phyloP scores from a whole-genome alignment of 163 green algal genomes.

The Botryococcus braunii region DNA sequence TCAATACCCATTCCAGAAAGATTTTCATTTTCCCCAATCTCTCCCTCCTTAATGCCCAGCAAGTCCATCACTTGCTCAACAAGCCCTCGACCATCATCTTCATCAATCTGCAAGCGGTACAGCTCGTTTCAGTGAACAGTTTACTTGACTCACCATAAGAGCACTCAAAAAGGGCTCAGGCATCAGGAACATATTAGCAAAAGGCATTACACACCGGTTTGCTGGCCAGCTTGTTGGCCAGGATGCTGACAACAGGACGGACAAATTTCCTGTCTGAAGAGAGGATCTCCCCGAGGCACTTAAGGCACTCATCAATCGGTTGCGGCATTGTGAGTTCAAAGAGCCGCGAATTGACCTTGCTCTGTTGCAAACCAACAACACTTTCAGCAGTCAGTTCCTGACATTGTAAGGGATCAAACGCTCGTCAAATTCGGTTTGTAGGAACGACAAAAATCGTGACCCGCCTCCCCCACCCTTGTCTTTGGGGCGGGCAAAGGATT shows the following conservation, averaged over 20 bases:
- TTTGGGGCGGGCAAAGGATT: not conserved
- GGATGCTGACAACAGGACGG: too few species aligned
- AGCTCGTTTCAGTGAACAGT: too few species aligned
- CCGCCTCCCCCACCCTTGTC: not conserved
- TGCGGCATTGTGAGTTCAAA: slow-evolving; percentile 6
- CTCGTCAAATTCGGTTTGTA: not conserved
- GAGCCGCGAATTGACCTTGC: slow-evolving; percentile 10
- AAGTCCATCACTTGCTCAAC: slow-evolving; percentile 10
- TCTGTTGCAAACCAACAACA: not conserved
- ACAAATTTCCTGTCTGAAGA: too few species aligned
- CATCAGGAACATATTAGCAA: not conserved
- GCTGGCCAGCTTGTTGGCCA: too few species aligned
- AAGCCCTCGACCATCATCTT: slow-evolving; percentile 10
- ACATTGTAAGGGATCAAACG: too few species aligned
- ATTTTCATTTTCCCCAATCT: slow-evolving; percentile 8
- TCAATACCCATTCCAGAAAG: slow-evolving; percentile 18
- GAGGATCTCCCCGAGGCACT: not conserved
- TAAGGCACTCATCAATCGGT: slow-evolving; percentile 10
- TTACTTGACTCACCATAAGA: not conserved
- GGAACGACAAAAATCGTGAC: not conserved
- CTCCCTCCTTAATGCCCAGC: slow-evolving; percentile 6
- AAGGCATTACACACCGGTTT: too few species aligned
- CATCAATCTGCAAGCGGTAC: not conserved
- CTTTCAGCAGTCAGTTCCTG: too few species aligned
- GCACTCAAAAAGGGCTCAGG: not conserved